phyloP scores from a whole-genome alignment of 176 grass and related monocot genomes.

The Oryza nivara region DNA sequence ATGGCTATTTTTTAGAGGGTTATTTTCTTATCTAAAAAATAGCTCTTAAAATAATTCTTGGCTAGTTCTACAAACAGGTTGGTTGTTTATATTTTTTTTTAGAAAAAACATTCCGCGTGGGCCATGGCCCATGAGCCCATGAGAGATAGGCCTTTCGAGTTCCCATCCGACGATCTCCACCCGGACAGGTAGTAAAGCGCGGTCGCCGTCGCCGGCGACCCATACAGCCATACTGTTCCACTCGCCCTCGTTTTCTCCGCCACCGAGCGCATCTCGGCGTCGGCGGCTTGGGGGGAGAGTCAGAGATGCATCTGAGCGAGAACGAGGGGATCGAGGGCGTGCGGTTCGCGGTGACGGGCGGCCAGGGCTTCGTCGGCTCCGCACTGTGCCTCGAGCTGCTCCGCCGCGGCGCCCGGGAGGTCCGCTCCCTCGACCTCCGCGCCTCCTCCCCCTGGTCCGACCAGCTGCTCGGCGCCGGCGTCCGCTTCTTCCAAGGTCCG shows the following conservation, averaged over 20 bases:
- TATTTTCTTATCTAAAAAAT: no score
- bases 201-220: background rate
- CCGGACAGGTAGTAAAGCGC: no score
- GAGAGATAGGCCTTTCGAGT: no score
- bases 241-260: constrained; percentile 24
- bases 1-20: no score
- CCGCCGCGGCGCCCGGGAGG: constrained; percentile 74
- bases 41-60: no score
- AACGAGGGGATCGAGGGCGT: constrained; percentile 76
- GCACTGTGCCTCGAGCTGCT: constrained; percentile 79
- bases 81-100: no score
- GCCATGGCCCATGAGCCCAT: no score
- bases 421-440: constrained; percentile 74
- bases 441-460: constrained; percentile 57
- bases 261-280: background rate
- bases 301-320: constrained; percentile 75
- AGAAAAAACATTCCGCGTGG: no score
- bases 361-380: constrained; percentile 75
- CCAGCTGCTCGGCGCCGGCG: constrained; percentile 57
- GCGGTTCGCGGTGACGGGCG: constrained; percentile 81
- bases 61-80: no score
- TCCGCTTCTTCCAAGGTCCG: constrained; percentile 64
- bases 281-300: background rate
- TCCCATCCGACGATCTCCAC: no score
- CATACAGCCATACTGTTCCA: background rate